Evolutionary conservation across 768 basidiomycete genomes (phyloP), one percentile per base, ranked within the genome.

Genomic region (Phallus indusiatus): DNA sequence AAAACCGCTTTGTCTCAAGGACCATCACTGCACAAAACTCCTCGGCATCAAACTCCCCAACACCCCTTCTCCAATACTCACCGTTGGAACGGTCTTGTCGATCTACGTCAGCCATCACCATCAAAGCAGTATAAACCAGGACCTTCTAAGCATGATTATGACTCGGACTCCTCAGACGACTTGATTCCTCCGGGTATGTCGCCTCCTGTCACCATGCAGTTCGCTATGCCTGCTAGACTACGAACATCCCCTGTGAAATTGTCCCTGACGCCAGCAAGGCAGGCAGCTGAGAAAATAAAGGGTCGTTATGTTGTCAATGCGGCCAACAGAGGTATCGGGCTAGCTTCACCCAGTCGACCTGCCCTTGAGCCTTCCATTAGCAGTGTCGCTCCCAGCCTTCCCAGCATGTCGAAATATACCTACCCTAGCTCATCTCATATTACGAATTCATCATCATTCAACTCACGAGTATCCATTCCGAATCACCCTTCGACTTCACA

Each of bases 81-180:
- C 10, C 71, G 82, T 16, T 90, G 88, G 87, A 80, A 80, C 65
- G 88, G 88, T 10, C 70, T 92, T 35, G 84, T 90, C 35, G 81
- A 94, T 70, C 78, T 90, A 2, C 76, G 78, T 17, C 81, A 81
- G 60, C 78, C 83, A 6, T 74, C 76, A 28, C 71, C 79, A 17
- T 65, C 72, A 20, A 81, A 81, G 17, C 80, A 79, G 18, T 73
- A 68, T 20, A 48, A n/a, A n/a, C 56, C 76, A 34, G 56, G 68
- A 73, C 62, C 68, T 65, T 22, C 63, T 69, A 55, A 67, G 60
- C 47, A 60, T 46, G 63, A 74, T 5, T 57, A 57, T 35, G 28
- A 61, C 42, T 54, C 64, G 18, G 54, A 53, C 54, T 47, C 59
- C n/a, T 62, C 61, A 16, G 69, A 71, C 55, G 64, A 65, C 42